Evolutionary conservation across 352 stramenopile species (phyloP), one percentile per base, ranked within the genome.

Genomic region (Elongisporangium prolatum): DNA sequence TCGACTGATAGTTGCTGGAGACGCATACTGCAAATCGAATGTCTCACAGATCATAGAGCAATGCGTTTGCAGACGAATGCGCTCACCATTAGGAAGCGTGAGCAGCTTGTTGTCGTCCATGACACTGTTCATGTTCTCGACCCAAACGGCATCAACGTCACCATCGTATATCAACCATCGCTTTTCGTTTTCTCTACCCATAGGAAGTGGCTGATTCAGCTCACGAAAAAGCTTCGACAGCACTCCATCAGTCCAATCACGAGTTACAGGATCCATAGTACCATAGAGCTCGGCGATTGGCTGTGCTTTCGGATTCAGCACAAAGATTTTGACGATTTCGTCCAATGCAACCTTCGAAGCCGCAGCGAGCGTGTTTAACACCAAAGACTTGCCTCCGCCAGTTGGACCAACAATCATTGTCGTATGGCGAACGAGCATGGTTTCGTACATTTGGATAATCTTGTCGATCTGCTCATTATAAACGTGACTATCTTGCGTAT

Each of bases 61-160:
- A 65, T 98, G 89, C 1, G 77, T 88, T 61, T 98, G 89, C 48
- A 98, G 65, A 1, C 89, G 86, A 58, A 98, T 98, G 10, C 95
- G 92, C 63, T 98, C 95, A 18, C 95, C 95, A 63, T 98, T 98
- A 3, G 95, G 95, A 7, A 98, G 65, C 4, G 95, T 98, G 0
- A 98, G 73, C 50, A 98, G 64, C 60, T 97, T 97, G 76, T 98
- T 98, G 63, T 98, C 94, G 53, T 98, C 95, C 95, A 98, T 98
- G 56, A 98, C 95, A 21, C 87, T 97, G 75, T 98, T 98, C 94
- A 98, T 98, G 62, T 98, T 98, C 73, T 98, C 96, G 51, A 98
- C 93, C 96, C 96, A 98, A 18, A 98, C 84, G 0, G 96, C 93
- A 66, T 98, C 96, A 0, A 98, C 93, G 55, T 98, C 95, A 21